These are phyloP conservation scores for Sorghum bicolor DNA, from an alignment of 176 grass and related monocot genomes.

Conservation along the genomic window DNA sequence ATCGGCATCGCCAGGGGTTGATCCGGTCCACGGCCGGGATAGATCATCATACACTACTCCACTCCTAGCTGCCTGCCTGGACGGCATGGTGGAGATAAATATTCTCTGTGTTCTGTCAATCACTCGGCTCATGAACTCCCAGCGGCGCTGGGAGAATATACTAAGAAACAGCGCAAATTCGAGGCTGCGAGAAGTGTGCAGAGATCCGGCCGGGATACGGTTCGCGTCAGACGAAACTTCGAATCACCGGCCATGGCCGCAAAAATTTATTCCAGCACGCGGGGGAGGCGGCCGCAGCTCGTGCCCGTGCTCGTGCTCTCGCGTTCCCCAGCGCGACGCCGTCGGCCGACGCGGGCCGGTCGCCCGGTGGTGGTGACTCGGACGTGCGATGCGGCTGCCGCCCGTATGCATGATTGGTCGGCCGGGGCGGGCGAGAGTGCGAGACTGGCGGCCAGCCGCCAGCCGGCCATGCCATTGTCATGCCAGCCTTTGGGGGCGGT, in stretches of 20 bases:
- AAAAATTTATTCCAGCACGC: conserved; percentile 13
- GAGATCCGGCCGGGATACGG: conserved; percentile 22
- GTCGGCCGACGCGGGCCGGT: neutral
- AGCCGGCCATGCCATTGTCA: neutral
- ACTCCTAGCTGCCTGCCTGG: neutral
- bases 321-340: neutral
- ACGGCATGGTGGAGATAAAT: conserved; percentile 5
- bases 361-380: neutral
- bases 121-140: neutral
- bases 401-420: conserved; percentile 1
- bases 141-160: neutral
- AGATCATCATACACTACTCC: neutral
- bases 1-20: neutral
- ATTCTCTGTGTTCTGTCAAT: neutral
- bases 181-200: neutral
- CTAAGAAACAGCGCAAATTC: neutral
- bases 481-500: neutral
- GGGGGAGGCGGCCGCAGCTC: neutral
- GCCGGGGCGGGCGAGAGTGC: neutral
- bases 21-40: neutral
- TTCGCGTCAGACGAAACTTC: conserved; percentile 40
- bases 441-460: neutral
- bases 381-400: conserved; percentile 22
- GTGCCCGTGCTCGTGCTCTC: neutral
- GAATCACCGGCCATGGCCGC: conserved; percentile 8